Percentiles rank a stretch among this genome's conserved stretches.
phyloP scores from a whole-genome alignment of 2,329 filamentous ascomycete genomes.

The Phyllosticta paracitricarpa region DNA sequence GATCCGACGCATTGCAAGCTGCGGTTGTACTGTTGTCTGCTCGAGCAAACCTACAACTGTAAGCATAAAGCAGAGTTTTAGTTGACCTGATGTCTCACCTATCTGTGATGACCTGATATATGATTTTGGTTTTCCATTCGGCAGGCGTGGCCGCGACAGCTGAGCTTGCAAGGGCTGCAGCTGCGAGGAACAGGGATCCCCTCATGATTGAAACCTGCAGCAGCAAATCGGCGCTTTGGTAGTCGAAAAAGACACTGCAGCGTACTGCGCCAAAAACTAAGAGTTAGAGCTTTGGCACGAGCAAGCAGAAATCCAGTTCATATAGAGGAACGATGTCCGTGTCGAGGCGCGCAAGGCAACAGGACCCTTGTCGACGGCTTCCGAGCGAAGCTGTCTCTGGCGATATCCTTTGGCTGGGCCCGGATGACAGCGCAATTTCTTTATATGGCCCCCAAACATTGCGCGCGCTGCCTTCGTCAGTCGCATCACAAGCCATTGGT shows the following conservation, averaged over 20 bases:
- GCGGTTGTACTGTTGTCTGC: slow-evolving; percentile 31
- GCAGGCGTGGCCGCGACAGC: slow-evolving; percentile 20
- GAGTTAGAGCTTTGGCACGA: not conserved
- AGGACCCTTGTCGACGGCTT: not conserved
- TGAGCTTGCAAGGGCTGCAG: slow-evolving; percentile 1
- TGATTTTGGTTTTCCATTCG: slow-evolving; percentile 30
- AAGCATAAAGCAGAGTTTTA: not conserved
- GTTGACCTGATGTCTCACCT: slow-evolving; percentile 14
- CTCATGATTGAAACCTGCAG: slow-evolving; percentile 2
- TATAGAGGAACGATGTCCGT: not conserved
- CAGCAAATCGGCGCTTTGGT: not conserved
- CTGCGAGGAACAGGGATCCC: slow-evolving; percentile 1
- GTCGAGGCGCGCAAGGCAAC: not conserved
- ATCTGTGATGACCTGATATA: slow-evolving; percentile 36
- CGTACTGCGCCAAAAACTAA: not conserved
- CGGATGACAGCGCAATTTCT: not conserved
- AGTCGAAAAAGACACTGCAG: not conserved
- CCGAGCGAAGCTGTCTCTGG: not conserved
- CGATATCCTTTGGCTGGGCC: not conserved
- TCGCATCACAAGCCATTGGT: not conserved
- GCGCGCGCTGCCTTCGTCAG: not conserved
- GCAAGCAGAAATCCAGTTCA: not conserved
- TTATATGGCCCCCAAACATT: not conserved
- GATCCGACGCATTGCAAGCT: slow-evolving; percentile 23
- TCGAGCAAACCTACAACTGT: slow-evolving; percentile 24